Evolutionary conservation across 2,329 filamentous ascomycete genomes (phyloP).

Genomic region (Sarocladium oryzae): DNA sequence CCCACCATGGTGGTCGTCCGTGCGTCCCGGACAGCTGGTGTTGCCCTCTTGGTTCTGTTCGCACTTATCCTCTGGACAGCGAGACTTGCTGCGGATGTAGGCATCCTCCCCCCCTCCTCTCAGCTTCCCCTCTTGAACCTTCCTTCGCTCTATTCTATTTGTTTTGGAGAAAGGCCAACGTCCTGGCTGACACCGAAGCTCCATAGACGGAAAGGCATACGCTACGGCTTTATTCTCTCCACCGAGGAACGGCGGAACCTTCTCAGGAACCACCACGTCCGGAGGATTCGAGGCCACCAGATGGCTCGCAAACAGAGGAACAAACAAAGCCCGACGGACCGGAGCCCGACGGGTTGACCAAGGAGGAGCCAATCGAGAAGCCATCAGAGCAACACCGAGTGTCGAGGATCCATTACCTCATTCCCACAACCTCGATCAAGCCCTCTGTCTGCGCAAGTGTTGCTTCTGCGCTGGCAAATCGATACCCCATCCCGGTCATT

Average conservation of each 20-base stretch:
- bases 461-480: conserved; percentile 16
- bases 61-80: background rate
- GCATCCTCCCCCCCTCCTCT: background rate
- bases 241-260: too few species aligned
- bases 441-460: conserved; percentile 15
- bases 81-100: background rate
- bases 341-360: background rate
- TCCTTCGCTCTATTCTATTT: too few species aligned
- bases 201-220: too few species aligned
- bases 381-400: background rate
- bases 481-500: conserved; percentile 17
- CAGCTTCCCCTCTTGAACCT: background rate
- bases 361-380: background rate
- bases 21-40: background rate
- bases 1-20: background rate
- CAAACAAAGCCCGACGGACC: background rate
- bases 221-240: too few species aligned
- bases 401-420: conserved; percentile 15
- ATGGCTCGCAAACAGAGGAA: too few species aligned
- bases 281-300: too few species aligned
- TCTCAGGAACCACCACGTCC: too few species aligned
- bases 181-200: too few species aligned
- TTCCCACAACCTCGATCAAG: conserved; percentile 14
- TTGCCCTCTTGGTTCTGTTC: background rate
- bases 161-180: too few species aligned